Evolutionary conservation across 2,329 filamentous ascomycete species (phyloP).

Genomic region (Cylindrodendrum hubeiense): DNA sequence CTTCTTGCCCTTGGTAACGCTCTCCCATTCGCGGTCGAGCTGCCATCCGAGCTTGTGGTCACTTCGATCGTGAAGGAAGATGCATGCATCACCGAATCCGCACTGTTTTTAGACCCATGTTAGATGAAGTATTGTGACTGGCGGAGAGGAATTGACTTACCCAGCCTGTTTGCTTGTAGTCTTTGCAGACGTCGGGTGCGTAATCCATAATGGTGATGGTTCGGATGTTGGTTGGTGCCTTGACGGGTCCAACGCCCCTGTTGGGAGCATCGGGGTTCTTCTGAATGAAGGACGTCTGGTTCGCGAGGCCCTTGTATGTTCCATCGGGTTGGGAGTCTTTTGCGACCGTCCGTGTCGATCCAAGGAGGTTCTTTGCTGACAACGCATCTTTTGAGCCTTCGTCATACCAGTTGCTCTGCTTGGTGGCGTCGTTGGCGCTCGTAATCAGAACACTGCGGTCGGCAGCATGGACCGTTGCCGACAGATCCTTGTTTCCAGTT

Average conservation of each 20-base stretch:
- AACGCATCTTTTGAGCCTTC: slow-evolving; percentile 68
- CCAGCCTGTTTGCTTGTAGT: slow-evolving; percentile 74
- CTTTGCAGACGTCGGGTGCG: slow-evolving; percentile 94
- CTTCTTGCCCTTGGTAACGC: slow-evolving; percentile 78
- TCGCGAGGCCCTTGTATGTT: slow-evolving; percentile 82
- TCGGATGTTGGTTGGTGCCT: slow-evolving; percentile 89
- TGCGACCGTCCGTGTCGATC: slow-evolving; percentile 61
- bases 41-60: slow-evolving; percentile 96
- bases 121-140: background rate
- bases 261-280: slow-evolving; percentile 82
- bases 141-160: background rate
- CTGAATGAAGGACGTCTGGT: slow-evolving; percentile 80
- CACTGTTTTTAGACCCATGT: slow-evolving; percentile 54
- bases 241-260: slow-evolving; percentile 84
- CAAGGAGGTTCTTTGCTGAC: slow-evolving; percentile 68
- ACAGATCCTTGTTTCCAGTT: slow-evolving; percentile 52
- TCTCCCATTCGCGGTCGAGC: slow-evolving; percentile 94
- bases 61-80: slow-evolving; percentile 81
- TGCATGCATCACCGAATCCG: slow-evolving; percentile 64
- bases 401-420: slow-evolving; percentile 90
- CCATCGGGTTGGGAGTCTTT: slow-evolving; percentile 65
- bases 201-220: slow-evolving; percentile 93
- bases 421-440: slow-evolving; percentile 87
- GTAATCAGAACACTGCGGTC: slow-evolving; percentile 73
- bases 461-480: slow-evolving; percentile 68